Percentiles rank a stretch among this genome's conserved stretches.
phyloP scores from a whole-genome alignment of 2,329 filamentous ascomycete genomes.

The Xylaria sp. region DNA sequence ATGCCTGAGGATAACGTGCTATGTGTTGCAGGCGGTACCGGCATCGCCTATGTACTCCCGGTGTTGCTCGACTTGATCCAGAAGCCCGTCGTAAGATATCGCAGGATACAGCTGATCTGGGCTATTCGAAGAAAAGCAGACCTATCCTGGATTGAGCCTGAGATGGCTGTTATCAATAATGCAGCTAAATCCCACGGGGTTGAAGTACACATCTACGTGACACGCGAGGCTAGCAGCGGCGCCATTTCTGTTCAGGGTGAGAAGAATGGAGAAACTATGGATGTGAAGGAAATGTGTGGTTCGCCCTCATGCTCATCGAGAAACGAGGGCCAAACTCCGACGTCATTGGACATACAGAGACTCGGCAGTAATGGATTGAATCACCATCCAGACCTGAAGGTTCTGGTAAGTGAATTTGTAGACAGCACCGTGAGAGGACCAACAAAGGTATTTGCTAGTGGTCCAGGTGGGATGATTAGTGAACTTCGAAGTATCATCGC shows the following conservation, averaged over 20 bases:
- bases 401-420: conserved; percentile 61
- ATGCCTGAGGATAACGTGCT: conserved; percentile 59
- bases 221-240: conserved; percentile 56
- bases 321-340: conserved; percentile 34
- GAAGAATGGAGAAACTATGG: conserved; percentile 35
- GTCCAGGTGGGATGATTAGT: conserved; percentile 68
- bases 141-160: conserved; percentile 66
- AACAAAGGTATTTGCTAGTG: conserved; percentile 68
- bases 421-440: conserved; percentile 57
- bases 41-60: conserved; percentile 67
- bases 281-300: conserved; percentile 31
- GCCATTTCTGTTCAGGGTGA: conserved; percentile 46
- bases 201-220: conserved; percentile 68
- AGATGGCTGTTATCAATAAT: conserved; percentile 62
- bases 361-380: conserved; percentile 46
- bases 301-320: conserved; percentile 37
- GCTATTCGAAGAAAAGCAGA: conserved; percentile 65
- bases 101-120: conserved; percentile 72
- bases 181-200: conserved; percentile 55
- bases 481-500: conserved; percentile 66
- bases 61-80: conserved; percentile 55
- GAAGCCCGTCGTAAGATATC: conserved; percentile 48
- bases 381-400: conserved; percentile 58
- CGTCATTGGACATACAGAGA: conserved; percentile 46
- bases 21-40: conserved; percentile 66